phyloP scores from a whole-genome alignment of 495 filamentous ascomycete genomes.

The Aspergillus heteromorphus region DNA sequence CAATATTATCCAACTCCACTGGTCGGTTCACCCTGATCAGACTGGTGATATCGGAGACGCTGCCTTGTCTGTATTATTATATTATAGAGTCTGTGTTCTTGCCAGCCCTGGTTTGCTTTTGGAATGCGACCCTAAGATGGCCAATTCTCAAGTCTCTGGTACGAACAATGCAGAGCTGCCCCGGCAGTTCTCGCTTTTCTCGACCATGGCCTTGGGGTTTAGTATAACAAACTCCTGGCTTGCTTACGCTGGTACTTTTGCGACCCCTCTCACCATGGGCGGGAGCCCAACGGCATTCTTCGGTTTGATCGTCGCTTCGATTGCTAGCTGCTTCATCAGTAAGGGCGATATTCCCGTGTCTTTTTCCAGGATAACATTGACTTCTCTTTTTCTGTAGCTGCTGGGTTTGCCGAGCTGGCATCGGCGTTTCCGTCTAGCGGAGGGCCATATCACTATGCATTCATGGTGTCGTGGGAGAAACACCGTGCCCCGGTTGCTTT shows the following conservation, averaged over 20 bases:
- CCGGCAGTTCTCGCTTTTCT: slow-evolving; percentile 9
- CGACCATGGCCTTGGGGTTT: slow-evolving; percentile 13
- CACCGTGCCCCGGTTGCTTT: slow-evolving; percentile 15
- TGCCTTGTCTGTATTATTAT: not conserved
- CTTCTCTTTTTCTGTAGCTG: slow-evolving; percentile 19
- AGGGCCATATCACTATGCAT: slow-evolving; percentile 46
- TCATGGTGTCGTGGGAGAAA: slow-evolving; percentile 19
- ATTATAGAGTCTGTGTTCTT: not conserved
- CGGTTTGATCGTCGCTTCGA: slow-evolving; percentile 9
- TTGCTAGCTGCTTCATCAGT: slow-evolving; percentile 13
- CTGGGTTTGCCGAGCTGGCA: slow-evolving; percentile 43
- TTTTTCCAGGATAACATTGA: not conserved
- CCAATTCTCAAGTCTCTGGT: not conserved
- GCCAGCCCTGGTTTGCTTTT: not conserved
- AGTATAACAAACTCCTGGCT: slow-evolving; percentile 24
- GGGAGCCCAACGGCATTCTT: slow-evolving; percentile 14
- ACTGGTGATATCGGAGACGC: not conserved
- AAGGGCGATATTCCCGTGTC: not conserved
- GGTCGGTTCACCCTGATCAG: no score
- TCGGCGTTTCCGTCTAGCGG: slow-evolving; percentile 42
- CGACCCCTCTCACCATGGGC: slow-evolving; percentile 9
- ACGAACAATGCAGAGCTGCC: not conserved
- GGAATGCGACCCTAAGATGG: not conserved
- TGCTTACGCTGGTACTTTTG: slow-evolving; percentile 16
- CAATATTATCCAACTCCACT: no score